Evolutionary conservation across 2,329 filamentous ascomycete genomes (phyloP).

Genomic region (Cladophialophora yegresii): DNA sequence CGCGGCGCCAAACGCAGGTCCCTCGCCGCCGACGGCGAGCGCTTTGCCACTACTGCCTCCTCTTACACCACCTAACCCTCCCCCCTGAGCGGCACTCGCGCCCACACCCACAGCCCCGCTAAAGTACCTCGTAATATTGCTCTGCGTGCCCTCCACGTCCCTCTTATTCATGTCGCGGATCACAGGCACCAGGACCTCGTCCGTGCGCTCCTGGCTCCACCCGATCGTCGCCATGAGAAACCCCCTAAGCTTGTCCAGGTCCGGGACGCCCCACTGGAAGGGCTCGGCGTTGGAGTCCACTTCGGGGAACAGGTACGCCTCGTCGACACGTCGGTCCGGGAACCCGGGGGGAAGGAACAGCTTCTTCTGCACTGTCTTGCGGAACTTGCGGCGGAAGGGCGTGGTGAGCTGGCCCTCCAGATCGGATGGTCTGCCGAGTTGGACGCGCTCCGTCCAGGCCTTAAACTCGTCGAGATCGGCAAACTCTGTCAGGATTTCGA

Average conservation of each 20-base stretch:
- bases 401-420: constrained; percentile 59
- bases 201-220: constrained; percentile 87
- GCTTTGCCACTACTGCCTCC: constrained; percentile 1
- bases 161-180: constrained; percentile 92
- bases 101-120: constrained; percentile 73
- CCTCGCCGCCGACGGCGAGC: constrained; percentile 26
- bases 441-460: constrained; percentile 64
- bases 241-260: constrained; percentile 77
- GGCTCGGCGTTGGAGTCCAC: constrained; percentile 75
- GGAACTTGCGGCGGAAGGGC: constrained; percentile 81
- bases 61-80: constrained; percentile 32
- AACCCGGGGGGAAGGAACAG: constrained; percentile 82
- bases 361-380: constrained; percentile 72
- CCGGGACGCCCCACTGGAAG: constrained; percentile 95
- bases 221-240: constrained; percentile 93
- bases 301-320: constrained; percentile 82
- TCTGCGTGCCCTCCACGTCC: constrained; percentile 86
- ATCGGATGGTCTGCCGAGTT: constrained; percentile 65
- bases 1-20: constrained; percentile 1
- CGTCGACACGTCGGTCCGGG: constrained; percentile 73
- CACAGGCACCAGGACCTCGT: constrained; percentile 93
- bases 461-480: constrained; percentile 70
- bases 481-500: constrained; percentile 94
- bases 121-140: constrained; percentile 94
- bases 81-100: constrained; percentile 59